phyloP scores from a whole-genome alignment of 1,139 yeast genomes.

The Kurtzmaniella quercitrusa region DNA sequence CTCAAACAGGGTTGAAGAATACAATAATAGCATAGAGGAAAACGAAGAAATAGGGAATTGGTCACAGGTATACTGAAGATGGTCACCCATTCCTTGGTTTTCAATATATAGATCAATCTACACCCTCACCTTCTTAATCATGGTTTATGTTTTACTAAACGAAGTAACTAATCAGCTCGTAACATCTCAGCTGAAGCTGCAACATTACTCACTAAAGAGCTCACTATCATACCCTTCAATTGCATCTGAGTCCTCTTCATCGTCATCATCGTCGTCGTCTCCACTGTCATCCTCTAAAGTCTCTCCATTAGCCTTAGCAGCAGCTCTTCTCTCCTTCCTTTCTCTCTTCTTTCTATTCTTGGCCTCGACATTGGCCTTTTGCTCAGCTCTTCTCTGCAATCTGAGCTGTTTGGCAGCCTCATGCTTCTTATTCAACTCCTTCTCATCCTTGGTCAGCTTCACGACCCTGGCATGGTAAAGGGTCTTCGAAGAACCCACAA shows the following conservation, averaged over 20 bases:
- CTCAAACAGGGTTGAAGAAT: not conserved
- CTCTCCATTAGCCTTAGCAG: conserved; percentile 10
- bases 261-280: conserved; percentile 17
- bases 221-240: conserved; percentile 46
- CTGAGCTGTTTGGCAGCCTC: conserved; percentile 56
- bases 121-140: too few species aligned
- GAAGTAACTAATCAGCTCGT: not conserved
- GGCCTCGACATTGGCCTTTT: conserved; percentile 71
- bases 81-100: too few species aligned
- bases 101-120: too few species aligned
- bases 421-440: conserved; percentile 64
- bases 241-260: conserved; percentile 22
- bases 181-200: not conserved
- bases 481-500: conserved; percentile 71
- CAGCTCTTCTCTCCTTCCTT: conserved; percentile 62
- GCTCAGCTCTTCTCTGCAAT: conserved; percentile 71
- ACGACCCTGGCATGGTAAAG: conserved; percentile 69
- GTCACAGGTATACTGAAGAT: too few species aligned
- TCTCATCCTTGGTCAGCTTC: conserved; percentile 59
- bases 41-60: too few species aligned
- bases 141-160: not conserved
- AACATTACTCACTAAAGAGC: not conserved
- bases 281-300: conserved; percentile 20
- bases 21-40: too few species aligned
- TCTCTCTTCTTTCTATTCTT: conserved; percentile 73